Evolutionary conservation across 106 monocot genomes (phyloP), one percentile per base, ranked within the genome.

Genomic region (Acorus calamus): DNA sequence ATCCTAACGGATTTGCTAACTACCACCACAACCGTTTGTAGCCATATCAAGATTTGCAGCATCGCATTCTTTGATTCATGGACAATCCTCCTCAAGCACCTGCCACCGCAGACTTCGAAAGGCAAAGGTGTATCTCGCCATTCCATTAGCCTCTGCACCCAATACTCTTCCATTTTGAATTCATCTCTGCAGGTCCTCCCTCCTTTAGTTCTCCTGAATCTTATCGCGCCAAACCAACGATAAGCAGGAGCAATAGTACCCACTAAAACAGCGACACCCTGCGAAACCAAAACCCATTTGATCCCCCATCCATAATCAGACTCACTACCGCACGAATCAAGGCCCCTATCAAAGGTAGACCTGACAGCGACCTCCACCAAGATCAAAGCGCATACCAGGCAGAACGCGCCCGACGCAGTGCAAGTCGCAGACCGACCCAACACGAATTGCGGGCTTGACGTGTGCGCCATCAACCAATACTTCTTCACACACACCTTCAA

Each of bases 391-490:
- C 52, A 28, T 5, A 75, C 10, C 0, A 68, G 49, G 11, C 48
- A 75, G 49, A 75, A 57, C 1, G 50, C 50, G 3, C 62, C 68
- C 4, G 75, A 52, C 14, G 75, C 75, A 6, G 47, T 41, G 14
- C 75, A 75, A 4, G 75, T 59, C 2, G 56, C 11, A 2, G 69
- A 68, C 8, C 69, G 61, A 3, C 68, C 69, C 4, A 71, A 14
- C 9, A 62, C 62, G n/a, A 47, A 54, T 46, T 71, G 62, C 3
- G 63, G 71, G 46, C 71, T 71, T 0, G 28, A 48, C 42, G 72
- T 57, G 46, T 73, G 64, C 14, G 65, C 65, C 72, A 73, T 64
- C 8, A 73, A 7, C 65, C 57, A 73, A 12, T 5, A 59, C 13
- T 52, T 65, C 11, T 50, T 14, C 28, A 73, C 56, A 4, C 58